Base-by-base conservation (phyloP, 2,329 filamentous ascomycete genomes). In the Talaromyces rugulosus region DNA sequence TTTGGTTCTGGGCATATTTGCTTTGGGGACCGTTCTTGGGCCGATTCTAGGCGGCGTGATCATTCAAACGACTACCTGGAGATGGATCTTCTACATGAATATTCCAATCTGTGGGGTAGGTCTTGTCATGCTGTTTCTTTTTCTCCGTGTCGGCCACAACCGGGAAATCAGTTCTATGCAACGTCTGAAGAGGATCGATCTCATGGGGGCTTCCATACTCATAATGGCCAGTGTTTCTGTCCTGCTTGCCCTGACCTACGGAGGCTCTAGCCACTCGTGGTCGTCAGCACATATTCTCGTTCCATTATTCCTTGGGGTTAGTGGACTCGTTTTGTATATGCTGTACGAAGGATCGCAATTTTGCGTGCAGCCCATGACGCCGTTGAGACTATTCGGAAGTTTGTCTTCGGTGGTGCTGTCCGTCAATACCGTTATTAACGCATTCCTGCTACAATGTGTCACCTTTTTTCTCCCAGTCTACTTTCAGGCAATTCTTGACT, bases 391-490 rank as follows among this genome's bases (percentile, higher is more conserved):
- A 16, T 85, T 86, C 76, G 9, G 18, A 14, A 53, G 40, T 1
- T 4, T 6, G 4, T 58, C 31, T 23, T 31, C 30, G 2, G 27
- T 50, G 16, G 47, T 86, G 2, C 84, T 92, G 9, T 75, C 78
- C 2, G 80, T 90, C 54, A 88, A 86, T 14, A 76, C 73, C 66
- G 91, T 91, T 76, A 82, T 85, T 63, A 91, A 96, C 73, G 88
- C 88, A 50, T 85, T 88, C 67, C 86, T 89, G 66, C 94, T 93
- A 79, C 92, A 94, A 70, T 85, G 88, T 0, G 86, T 84, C 31
- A 86, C 84, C 64, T 95, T 93, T 80, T 96, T 90, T 77, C 81
- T 95, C 3, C 91, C 91, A 0, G 82, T 96, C 1, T 96, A 96
- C 79, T 94, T 92, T 76, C 91, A 96, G 75, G 84, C 87, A 57